Percentiles rank a stretch among this genome's conserved stretches.
Conservation (phyloP, 805 yeast species). For the Suhomyces sp. region DNA sequence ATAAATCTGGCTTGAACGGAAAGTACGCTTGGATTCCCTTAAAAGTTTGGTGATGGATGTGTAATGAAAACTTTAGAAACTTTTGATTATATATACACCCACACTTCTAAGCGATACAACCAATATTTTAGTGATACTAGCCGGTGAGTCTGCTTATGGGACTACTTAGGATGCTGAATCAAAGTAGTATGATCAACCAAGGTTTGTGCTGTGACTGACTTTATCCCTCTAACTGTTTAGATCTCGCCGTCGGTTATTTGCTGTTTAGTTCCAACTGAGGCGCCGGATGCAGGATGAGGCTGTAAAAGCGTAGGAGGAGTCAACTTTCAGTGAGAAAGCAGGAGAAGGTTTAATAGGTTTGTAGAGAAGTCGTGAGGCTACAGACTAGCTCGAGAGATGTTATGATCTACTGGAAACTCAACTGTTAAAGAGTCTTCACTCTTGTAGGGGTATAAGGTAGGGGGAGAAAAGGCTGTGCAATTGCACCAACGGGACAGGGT, state of each 20-base stretch:
- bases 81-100: neutral
- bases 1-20: neutral
- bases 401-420: neutral
- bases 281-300: conserved; percentile 1
- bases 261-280: neutral
- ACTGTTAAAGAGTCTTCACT: neutral
- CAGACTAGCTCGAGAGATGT: neutral
- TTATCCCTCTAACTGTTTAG: neutral
- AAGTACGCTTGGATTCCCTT: neutral
- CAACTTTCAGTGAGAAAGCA: neutral
- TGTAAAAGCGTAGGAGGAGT: neutral
- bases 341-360: neutral
- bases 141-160: neutral
- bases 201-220: neutral
- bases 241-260: conserved; percentile 2
- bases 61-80: neutral
- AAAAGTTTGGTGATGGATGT: neutral
- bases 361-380: neutral
- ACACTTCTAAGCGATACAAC: neutral
- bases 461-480: neutral
- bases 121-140: neutral
- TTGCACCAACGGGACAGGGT: neutral
- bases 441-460: neutral
- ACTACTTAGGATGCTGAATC: neutral
- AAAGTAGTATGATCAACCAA: neutral